Evolutionary conservation across 164 flowering plant genomes (phyloP), one percentile per base, ranked within the genome.

Genomic region (Vitis rotundifolia): DNA sequence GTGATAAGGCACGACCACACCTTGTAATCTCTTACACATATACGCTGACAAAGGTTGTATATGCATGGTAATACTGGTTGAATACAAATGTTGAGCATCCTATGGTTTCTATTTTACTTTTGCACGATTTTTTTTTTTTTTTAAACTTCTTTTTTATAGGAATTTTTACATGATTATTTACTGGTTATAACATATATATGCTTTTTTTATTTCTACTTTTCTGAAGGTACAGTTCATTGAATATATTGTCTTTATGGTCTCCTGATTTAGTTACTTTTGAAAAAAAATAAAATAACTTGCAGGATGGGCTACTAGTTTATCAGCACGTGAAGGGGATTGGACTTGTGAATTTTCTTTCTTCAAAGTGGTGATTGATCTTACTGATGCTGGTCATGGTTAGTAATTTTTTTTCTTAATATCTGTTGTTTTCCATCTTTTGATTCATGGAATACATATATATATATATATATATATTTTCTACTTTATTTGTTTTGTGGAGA

Each of bases 331-430:
- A 88, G 81, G 84, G 28, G 94, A 88, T 61, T 79, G 84, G 88
- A 80, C 79, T 66, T 48, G 29, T 58, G 97, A 91, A 49, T 91
- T 75, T 82, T 84, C 99, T 19, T 95, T 95, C 78, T 93, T 95
- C 59, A 78, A 76, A 76, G 97, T 95, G 15, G 64, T 10, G 47
- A 81, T 93, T 76, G 86, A 84, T 71, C 90, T 93, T 67, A 95
- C 98, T 70, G 98, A 95, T 80, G 89, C 97, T 59, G 99, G 99
- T 59, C 96, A 95, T 64, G 99, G 99, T 95, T 61, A 77, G 91
- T 81, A 5, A 67, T 63, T 54, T 60, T n/a, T 63, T 48, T 68
- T 19, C 29, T 18, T 63, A 19, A 47, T 11, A 52, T 69, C 70
- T 54, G 5, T 65, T 51, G n/a, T 37, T 49, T 13, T 37, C 50